Evolutionary conservation across 192 early-diverging fungal species (phyloP), one percentile per base, ranked within the genome.

Genomic region (Linnemannia exigua): DNA sequence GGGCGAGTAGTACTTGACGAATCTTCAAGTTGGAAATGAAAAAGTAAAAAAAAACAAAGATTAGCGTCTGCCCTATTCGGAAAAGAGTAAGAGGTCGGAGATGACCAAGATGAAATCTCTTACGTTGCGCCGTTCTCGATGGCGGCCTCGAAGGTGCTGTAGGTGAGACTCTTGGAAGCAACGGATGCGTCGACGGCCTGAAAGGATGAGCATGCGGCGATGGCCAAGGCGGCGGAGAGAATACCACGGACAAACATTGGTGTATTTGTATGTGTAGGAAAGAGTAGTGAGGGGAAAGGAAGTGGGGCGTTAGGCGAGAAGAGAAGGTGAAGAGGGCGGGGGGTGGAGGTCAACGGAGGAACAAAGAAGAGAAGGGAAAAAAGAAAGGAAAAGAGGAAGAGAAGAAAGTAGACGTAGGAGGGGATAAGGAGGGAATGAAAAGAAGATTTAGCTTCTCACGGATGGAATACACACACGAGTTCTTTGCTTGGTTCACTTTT

Each of bases 1-100:
- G 17, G 97, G 96, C 31, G 97, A 95, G 85, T 95, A 96, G 87
- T 97, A 97, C 90, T 96, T 92, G 74, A 98, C 78, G 70, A 98
- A 96, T 15, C 84, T 86, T 41, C 14, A 74, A 28, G 22, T 25
- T 14, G 8, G 7, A 36, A 25, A 38, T 19, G 54, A 35, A 7
- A 51, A 51, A 11, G 35, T 51, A 3, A 48, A 31, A 68, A 54
- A 74, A 3, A 44, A 44, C 5, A 44, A 44, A 44, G 41, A 44
- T 44, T 44, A 44, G 41, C 41, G 9, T 44, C 41, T 44, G n/a
- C n/a, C n/a, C n/a, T 44, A 9, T 44, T 44, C 41, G 41, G 41
- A 44, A 44, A 44, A 44, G 41, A 44, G 41, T 9, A 44, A 9
- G n/a, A n/a, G 41, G 41, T 44, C 41, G 41, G 3, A 48, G 36